Conservation (phyloP, 2,329 filamentous ascomycete genomes). For the Colletotrichum echinochloae region DNA sequence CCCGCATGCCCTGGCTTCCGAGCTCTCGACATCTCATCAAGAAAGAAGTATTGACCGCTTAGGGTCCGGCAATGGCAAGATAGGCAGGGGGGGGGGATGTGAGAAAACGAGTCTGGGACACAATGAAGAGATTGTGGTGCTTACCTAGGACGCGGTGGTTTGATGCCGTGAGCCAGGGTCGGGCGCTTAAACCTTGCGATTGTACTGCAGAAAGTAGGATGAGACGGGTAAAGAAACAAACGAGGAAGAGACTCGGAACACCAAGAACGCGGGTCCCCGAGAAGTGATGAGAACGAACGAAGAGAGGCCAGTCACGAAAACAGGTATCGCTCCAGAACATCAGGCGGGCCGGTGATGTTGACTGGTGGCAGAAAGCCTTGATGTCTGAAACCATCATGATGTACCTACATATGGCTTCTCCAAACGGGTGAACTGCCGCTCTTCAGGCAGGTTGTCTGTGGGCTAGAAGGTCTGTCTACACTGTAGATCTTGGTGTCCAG, state of each 20-base stretch:
- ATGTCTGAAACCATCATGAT: too few species aligned
- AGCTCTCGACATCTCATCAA: constrained; percentile 28
- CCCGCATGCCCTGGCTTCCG: constrained; percentile 10
- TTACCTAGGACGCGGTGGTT: constrained; percentile 4
- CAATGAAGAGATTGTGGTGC: constrained; percentile 23
- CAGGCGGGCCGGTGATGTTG: too few species aligned
- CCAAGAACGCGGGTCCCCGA: neutral
- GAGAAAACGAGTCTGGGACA: constrained; percentile 28
- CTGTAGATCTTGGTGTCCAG: neutral
- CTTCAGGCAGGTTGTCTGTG: neutral
- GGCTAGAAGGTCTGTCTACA: neutral
- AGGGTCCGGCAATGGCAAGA: constrained; percentile 29
- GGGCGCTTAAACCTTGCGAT: neutral
- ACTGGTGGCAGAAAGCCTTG: neutral
- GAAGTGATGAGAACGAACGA: neutral
- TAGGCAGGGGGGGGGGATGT: constrained; percentile 15
- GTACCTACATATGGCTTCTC: too few species aligned
- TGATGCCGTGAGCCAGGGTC: neutral
- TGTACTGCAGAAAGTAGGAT: neutral
- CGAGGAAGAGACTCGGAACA: too few species aligned
- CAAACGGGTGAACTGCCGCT: too few species aligned
- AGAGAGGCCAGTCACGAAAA: neutral
- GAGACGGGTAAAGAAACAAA: neutral
- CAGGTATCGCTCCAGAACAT: too few species aligned
- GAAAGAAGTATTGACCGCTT: neutral